A percentile compares a stretch with the other conserved stretches of the same genome.
Conservation (phyloP, 306 rosid genomes). For the Casuarina equisetifolia region DNA sequence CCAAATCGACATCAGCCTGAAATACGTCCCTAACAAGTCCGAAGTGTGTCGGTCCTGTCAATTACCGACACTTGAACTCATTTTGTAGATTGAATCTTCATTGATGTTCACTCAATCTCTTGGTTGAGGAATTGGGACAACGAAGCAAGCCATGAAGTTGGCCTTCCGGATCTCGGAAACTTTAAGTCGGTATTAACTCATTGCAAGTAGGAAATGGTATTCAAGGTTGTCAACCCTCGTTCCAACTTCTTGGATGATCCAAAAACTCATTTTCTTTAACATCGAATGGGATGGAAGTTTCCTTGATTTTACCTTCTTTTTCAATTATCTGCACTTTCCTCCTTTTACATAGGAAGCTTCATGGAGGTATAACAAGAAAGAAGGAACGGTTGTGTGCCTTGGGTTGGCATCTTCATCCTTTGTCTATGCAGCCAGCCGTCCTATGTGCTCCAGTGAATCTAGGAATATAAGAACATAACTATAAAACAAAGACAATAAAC, state of each 20-base stretch:
- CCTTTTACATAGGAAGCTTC: constrained; percentile 2
- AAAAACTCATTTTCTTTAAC: too few relatives aligned
- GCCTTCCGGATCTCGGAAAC: too few relatives aligned
- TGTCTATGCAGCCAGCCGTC: too few relatives aligned
- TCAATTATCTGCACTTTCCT: background rate
- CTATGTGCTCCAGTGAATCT: too few relatives aligned
- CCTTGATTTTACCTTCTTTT: background rate
- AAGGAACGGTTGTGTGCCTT: too few relatives aligned
- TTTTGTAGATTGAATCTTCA: too few relatives aligned
- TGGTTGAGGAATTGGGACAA: background rate
- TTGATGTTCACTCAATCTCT: too few relatives aligned
- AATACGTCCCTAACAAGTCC: constrained; percentile 12
- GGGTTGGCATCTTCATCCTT: too few relatives aligned
- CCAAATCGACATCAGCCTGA: constrained; percentile 20
- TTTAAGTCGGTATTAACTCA: too few relatives aligned
- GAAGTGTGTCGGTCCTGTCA: constrained; percentile 30
- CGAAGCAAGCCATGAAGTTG: background rate
- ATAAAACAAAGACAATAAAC: too few relatives aligned
- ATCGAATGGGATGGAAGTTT: background rate
- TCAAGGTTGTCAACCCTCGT: background rate
- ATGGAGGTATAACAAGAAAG: background rate
- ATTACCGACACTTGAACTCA: background rate
- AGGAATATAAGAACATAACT: too few relatives aligned
- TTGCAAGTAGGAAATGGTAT: background rate
- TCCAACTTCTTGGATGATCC: too few relatives aligned